Base-by-base conservation (phyloP, 2,329 filamentous ascomycete genomes). In the Fonsecaea erecta region DNA sequence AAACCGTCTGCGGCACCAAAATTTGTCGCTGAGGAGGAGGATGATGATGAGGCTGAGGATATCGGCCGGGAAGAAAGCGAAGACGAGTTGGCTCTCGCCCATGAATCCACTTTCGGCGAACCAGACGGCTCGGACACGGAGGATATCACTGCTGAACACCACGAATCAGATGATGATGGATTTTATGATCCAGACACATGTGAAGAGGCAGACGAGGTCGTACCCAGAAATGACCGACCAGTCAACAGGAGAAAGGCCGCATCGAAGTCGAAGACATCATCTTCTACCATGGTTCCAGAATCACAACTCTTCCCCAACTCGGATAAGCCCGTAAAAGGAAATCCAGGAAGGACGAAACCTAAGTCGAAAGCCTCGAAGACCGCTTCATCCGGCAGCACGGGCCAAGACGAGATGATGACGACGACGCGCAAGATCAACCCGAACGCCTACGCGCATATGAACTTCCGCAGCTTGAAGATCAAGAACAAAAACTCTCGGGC, bases 391-490 rank as follows among this genome's bases (percentile, higher is more conserved):
- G 37, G 64, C 35, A 66, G 12, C 64, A 52, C 43, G 60, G 63
- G 35, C 46, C 48, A 37, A 43, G 28, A 46, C 34, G 59, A 32
- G 53, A 53, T 0, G 53, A 69, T 8, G 67, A 70, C 68, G 12
- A 51, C 66, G 54, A 59, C 69, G 32, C 74, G 76, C 35, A 81
- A 78, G 68, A 71, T 81, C 62, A 81, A 81, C 52, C 76, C 79
- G 0, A 74, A 78, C 52, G 78, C 81, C 16, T 60, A 68, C 26
- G 65, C 68, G 28, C 81, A 83, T 74, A 79, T 80, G 16, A 83
- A 83, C 68, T 83, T 81, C 64, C 74, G 80, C 14, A 77, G 79
- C 11, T 66, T 83, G 68, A 83, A 82, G 68, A 81, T 83, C 65
- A 73, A 77, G 40, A 78, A 78, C 67, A 75, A 75, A 64, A 74